phyloP scores from a whole-genome alignment of 192 early-diverging fungal genomes.

The Tieghemiomyces parasiticus region DNA sequence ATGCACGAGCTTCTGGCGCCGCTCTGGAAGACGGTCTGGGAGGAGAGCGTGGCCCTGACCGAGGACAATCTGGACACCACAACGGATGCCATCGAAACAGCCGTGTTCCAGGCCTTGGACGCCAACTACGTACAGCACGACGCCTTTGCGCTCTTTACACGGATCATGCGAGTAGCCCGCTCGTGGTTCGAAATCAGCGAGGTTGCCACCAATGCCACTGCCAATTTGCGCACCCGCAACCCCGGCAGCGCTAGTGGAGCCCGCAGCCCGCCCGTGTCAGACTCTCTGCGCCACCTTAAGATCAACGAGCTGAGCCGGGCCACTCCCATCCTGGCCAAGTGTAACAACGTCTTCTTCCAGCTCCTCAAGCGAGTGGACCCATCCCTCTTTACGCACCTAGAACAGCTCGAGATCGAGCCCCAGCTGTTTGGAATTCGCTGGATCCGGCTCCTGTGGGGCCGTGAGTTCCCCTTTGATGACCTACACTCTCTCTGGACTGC shows the following conservation, averaged over 20 bases:
- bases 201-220: conserved; percentile 17
- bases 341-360: conserved; percentile 52
- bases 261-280: conserved; percentile 10
- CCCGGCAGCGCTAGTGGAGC: too few species aligned
- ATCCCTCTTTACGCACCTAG: conserved; percentile 54
- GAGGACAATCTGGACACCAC: conserved; percentile 13
- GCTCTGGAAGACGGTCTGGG: conserved; percentile 58
- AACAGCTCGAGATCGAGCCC: conserved; percentile 68
- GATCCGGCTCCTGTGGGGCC: conserved; percentile 80
- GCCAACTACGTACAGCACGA: conserved; percentile 75
- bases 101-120: conserved; percentile 44
- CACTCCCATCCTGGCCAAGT: conserved; percentile 58
- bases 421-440: conserved; percentile 92
- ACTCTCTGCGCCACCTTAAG: conserved; percentile 1
- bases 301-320: conserved; percentile 8
- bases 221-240: conserved; percentile 6
- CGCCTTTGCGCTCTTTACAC: conserved; percentile 61
- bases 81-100: conserved; percentile 16
- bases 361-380: conserved; percentile 54
- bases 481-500: conserved; percentile 76
- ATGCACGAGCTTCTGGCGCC: conserved; percentile 95
- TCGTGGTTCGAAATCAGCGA: conserved; percentile 78
- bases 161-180: conserved; percentile 64
- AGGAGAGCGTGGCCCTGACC: conserved; percentile 25
- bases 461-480: conserved; percentile 65